phyloP scores from a whole-genome alignment of 768 basidiomycete species.

The Mycena rebaudengoi region DNA sequence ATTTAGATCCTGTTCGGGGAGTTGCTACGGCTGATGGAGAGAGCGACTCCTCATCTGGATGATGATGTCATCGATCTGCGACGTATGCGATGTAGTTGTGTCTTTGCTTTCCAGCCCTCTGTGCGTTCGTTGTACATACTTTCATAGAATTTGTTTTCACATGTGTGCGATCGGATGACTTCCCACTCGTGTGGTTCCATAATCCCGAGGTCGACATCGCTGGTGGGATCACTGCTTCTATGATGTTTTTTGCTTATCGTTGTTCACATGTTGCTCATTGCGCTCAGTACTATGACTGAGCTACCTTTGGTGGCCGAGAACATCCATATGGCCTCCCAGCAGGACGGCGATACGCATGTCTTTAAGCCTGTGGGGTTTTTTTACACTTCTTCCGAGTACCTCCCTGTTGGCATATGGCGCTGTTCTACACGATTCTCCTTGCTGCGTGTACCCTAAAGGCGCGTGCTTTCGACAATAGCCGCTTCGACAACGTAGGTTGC shows the following conservation, averaged over 20 bases:
- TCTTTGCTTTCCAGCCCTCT: conserved; percentile 32
- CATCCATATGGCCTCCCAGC: no score
- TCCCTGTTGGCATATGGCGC: no score
- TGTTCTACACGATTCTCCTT: conserved; percentile 24
- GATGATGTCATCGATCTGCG: conserved; percentile 32
- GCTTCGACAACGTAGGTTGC: conserved; percentile 67
- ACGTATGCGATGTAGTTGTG: conserved; percentile 30
- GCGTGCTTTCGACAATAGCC: conserved; percentile 60
- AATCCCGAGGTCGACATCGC: not conserved
- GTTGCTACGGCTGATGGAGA: conserved; percentile 63
- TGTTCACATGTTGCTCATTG: conserved; percentile 19
- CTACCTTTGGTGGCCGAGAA: conserved; percentile 11
- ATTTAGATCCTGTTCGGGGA: conserved; percentile 73
- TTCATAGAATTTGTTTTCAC: conserved; percentile 40
- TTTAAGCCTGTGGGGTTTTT: no score
- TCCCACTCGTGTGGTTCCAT: not conserved
- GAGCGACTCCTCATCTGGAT: conserved; percentile 67
- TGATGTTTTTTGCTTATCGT: conserved; percentile 27
- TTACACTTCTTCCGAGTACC: no score
- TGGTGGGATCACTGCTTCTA: conserved; percentile 21
- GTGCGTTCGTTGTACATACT: conserved; percentile 48
- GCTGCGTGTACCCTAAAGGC: conserved; percentile 26
- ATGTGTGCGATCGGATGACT: conserved; percentile 17
- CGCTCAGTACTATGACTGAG: conserved; percentile 1
- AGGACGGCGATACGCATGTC: no score